Evolutionary conservation across 2,329 filamentous ascomycete species (phyloP), one percentile per base, ranked within the genome.

Genomic region (Apiospora rasikravindrae): DNA sequence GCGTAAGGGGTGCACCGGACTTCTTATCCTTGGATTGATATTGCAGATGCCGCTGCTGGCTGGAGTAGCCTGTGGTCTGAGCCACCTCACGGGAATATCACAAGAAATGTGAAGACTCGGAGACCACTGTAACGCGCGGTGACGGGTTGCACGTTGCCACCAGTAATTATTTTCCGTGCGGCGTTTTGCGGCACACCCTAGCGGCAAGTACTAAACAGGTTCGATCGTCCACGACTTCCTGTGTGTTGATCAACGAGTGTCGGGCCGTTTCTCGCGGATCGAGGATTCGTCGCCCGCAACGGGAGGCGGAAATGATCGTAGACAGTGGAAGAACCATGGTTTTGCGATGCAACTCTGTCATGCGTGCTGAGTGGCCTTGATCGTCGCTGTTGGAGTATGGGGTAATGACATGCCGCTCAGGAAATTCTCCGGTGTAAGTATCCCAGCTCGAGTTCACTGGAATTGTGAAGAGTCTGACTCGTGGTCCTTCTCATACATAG

Each of bases 221-320:
- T 37, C 53, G 29, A 61, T 61, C 26, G 16, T 26, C 53, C 53
- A 37, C 22, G 51, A 19, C 51, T 33, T 61, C 16, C 29, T 61
- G 29, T 29, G 53, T 61, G 53, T 37, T 61, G 53, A 61, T 61
- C 53, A 64, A 11, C 57, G 22, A 64, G 57, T 29, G 57, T 64
- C 57, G 57, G 57, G 57, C 57, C 57, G 29, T 64, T 64, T 64
- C 10, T 64, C 57, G 33, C 57, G 57, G 57, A 22, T 64, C 53
- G 53, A 61, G 57, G 33, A 13, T 64, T 37, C 57, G 4, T 64
- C 33, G 22, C 37, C 19, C 29, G 29, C 53, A 37, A n/a, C 29
- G 53, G 53, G 8, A 22, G 22, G 22, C 33, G 33, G 19, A 40
- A 33, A 61, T 37, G 16, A 61, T 37, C 53, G 10, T 22, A 22